Percentiles rank a stretch among this genome's conserved stretches.
phyloP scores from a whole-genome alignment of 257 asterid genomes.

The Eucommia ulmoides region DNA sequence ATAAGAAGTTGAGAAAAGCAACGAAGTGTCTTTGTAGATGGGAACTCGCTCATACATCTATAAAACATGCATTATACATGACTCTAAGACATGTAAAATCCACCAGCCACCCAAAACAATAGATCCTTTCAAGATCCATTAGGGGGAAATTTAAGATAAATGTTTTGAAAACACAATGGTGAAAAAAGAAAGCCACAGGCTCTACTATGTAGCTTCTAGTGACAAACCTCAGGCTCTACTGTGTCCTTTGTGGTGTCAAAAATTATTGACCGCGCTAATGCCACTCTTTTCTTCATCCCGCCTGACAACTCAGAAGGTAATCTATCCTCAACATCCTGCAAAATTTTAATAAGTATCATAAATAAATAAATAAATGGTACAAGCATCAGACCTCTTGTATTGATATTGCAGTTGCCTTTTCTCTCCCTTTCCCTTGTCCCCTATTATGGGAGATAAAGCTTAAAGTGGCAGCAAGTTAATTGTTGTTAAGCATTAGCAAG shows the following conservation, averaged over 20 bases:
- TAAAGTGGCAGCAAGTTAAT: background rate
- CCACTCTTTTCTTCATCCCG: slow-evolving; percentile 99
- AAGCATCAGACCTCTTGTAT: background rate
- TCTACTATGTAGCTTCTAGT: slow-evolving; percentile 8
- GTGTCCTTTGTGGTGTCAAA: slow-evolving; percentile 75
- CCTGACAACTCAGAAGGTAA: slow-evolving; percentile 96
- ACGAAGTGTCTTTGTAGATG: too few species aligned
- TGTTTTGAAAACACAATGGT: too few species aligned
- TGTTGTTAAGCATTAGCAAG: background rate
- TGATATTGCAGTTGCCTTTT: background rate
- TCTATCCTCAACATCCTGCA: slow-evolving; percentile 91
- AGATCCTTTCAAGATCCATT: too few species aligned
- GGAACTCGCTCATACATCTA: too few species aligned
- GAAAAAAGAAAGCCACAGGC: too few species aligned
- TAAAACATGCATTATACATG: too few species aligned
- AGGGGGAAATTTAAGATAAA: too few species aligned
- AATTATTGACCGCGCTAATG: slow-evolving; percentile 93
- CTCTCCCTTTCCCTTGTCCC: background rate
- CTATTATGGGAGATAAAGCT: background rate
- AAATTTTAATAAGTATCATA: too few species aligned
- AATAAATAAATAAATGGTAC: background rate
- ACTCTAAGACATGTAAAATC: too few species aligned
- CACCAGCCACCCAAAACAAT: too few species aligned
- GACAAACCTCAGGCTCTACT: slow-evolving; percentile 87
- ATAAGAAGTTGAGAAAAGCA: too few species aligned